Evolutionary conservation across 1,284 basidiomycete species (phyloP).

Genomic region (Trametes versicolor): DNA sequence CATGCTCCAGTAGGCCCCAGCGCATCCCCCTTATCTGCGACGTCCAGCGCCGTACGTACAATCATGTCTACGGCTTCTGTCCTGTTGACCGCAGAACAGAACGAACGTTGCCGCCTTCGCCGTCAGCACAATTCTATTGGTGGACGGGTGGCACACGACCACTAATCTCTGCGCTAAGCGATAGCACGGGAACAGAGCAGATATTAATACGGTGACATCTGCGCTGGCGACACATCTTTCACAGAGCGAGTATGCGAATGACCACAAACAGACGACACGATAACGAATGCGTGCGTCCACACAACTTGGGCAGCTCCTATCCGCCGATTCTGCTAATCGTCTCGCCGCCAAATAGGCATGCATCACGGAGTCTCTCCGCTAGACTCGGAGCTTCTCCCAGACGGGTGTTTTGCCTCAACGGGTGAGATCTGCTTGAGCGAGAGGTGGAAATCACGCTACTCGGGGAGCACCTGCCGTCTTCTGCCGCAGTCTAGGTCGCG

Average conservation of each 20-base stretch:
- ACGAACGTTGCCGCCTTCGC: constrained; percentile 11
- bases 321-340: no score
- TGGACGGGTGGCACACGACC: constrained; percentile 20
- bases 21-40: constrained; percentile 9
- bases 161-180: background rate
- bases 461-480: background rate
- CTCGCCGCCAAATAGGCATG: no score
- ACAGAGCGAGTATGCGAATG: background rate
- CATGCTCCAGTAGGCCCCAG: background rate
- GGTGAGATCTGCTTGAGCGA: no score
- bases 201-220: background rate
- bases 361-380: no score
- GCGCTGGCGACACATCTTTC: background rate
- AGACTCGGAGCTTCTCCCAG: no score
- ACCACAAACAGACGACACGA: background rate
- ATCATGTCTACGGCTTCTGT: background rate
- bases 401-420: no score
- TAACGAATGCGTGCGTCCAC: background rate
- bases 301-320: no score
- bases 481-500: background rate
- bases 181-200: constrained; percentile 11
- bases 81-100: constrained; percentile 3
- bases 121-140: constrained; percentile 12
- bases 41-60: constrained; percentile 11
- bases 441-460: no score